Percentiles rank a stretch among this genome's conserved stretches.
These are phyloP conservation scores for Stachybotrys chlorohalonatus DNA, from an alignment of 2,329 filamentous ascomycete genomes.

Conservation along the genomic window DNA sequence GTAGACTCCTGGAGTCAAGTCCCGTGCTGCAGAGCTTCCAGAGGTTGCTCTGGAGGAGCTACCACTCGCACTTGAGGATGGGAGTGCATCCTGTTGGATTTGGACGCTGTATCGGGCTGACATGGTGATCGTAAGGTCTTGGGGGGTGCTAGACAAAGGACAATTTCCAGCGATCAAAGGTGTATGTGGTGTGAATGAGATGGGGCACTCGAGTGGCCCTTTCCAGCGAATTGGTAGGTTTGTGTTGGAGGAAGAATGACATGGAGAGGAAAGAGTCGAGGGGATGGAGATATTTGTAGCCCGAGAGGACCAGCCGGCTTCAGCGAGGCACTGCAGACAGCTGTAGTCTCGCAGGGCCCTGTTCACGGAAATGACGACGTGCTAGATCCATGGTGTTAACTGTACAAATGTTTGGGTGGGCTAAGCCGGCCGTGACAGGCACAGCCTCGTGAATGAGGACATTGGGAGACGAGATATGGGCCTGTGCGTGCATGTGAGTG, in stretches of 20 bases:
- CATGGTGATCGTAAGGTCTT: too few relatives aligned
- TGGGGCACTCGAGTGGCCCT: background rate
- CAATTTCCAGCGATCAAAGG: too few relatives aligned
- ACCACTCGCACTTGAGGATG: conserved; percentile 13
- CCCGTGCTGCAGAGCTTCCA: conserved; percentile 15
- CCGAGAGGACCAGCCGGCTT: too few relatives aligned
- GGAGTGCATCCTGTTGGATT: background rate
- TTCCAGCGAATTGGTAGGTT: background rate
- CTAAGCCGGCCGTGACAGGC: too few relatives aligned
- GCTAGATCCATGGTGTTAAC: background rate
- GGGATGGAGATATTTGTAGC: background rate
- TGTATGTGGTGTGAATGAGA: too few relatives aligned
- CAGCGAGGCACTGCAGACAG: too few relatives aligned
- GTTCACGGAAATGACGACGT: background rate
- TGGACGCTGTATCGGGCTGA: too few relatives aligned
- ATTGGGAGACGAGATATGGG: background rate
- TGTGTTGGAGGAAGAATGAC: background rate
- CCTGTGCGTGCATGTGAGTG: background rate
- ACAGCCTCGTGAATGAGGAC: background rate
- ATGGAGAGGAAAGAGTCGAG: background rate
- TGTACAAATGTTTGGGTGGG: background rate
- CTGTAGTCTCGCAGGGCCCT: too few relatives aligned
- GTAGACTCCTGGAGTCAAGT: conserved; percentile 16
- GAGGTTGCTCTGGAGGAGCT: conserved; percentile 17
- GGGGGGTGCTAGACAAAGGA: too few relatives aligned